Evolutionary conservation across 1,139 yeast genomes (phyloP).

Genomic region (Geotrichum restrictum): DNA sequence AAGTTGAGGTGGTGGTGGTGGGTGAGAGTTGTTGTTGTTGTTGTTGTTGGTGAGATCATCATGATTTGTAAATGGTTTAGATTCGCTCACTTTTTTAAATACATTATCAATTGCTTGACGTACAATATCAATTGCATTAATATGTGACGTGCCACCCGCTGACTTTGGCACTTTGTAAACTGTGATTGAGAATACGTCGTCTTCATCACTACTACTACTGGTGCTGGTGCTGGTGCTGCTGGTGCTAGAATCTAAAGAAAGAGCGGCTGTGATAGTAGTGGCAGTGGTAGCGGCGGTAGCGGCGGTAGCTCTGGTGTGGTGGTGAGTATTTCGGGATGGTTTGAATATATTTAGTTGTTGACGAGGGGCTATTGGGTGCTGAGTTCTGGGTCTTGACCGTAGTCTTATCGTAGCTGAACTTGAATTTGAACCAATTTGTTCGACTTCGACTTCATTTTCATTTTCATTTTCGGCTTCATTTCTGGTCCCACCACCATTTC

Average conservation of each 20-base stretch:
- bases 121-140: slow-evolving; percentile 32
- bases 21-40: too few relatives aligned
- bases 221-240: background rate
- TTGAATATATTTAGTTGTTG: background rate
- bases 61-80: background rate
- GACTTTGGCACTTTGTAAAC: slow-evolving; percentile 18
- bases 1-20: too few relatives aligned
- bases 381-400: background rate
- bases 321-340: too few relatives aligned
- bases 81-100: slow-evolving; percentile 16
- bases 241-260: too few relatives aligned
- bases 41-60: too few relatives aligned
- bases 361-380: background rate
- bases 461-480: too few relatives aligned
- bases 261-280: background rate
- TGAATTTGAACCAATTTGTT: too few relatives aligned
- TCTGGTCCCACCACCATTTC: too few relatives aligned
- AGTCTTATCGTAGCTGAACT: too few relatives aligned
- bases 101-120: slow-evolving; percentile 25
- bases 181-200: slow-evolving; percentile 13
- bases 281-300: too few relatives aligned
- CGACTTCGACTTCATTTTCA: too few relatives aligned
- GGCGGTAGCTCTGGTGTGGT: background rate
- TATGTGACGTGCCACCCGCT: slow-evolving; percentile 12
- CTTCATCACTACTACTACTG: slow-evolving; percentile 5